Evolutionary conservation across 1,284 basidiomycete species (phyloP).

Genomic region (Peniophora sp.): DNA sequence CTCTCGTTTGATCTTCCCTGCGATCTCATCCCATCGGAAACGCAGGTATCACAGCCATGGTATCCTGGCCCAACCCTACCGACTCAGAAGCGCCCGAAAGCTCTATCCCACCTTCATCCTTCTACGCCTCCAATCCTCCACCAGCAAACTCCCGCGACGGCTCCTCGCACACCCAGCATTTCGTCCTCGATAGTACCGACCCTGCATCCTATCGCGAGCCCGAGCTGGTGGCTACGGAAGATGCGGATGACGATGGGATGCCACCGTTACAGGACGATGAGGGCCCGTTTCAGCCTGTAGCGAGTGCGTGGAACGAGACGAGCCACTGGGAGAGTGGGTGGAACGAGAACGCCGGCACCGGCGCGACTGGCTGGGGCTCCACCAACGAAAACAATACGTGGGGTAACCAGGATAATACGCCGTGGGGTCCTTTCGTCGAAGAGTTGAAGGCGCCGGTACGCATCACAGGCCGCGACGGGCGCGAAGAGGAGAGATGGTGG

Average conservation of each 20-base stretch:
- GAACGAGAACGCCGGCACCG: not conserved
- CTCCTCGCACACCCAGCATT: not conserved
- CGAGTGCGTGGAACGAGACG: too few relatives aligned
- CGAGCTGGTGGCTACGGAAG: not conserved
- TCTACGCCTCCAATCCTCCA: too few relatives aligned
- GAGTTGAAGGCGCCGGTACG: not conserved
- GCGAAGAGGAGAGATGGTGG: conserved; percentile 65
- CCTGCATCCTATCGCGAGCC: not conserved
- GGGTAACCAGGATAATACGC: too few relatives aligned
- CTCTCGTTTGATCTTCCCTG: too few relatives aligned
- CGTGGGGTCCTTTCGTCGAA: too few relatives aligned
- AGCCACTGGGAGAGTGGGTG: not conserved
- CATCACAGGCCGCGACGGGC: conserved; percentile 47
- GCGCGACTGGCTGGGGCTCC: not conserved
- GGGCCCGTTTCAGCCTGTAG: too few relatives aligned
- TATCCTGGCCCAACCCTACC: too few relatives aligned
- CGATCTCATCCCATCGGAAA: too few relatives aligned
- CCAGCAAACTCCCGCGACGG: not conserved
- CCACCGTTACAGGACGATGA: not conserved
- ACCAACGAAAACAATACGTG: too few relatives aligned
- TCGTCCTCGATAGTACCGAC: not conserved
- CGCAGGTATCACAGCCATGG: too few relatives aligned
- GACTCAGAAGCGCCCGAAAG: too few relatives aligned
- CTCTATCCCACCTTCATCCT: too few relatives aligned
- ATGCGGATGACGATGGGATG: not conserved